A percentile compares a stretch with the other conserved stretches of the same genome.
Conservation (phyloP, 345 rosid species). For the Excoecaria agallocha region DNA sequence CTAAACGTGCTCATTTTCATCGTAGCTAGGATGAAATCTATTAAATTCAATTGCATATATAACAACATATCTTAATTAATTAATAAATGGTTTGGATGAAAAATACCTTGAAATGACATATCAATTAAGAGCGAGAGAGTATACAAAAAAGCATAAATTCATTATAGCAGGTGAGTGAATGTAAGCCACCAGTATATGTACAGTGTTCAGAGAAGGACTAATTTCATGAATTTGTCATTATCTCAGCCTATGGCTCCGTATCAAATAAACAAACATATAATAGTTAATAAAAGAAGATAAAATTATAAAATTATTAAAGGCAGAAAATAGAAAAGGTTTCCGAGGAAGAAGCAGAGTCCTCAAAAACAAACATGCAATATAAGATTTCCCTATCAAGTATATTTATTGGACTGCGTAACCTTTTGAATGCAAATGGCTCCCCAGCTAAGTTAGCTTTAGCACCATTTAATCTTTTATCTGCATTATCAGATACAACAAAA, state of each 20-base stretch:
- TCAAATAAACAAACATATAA: no score
- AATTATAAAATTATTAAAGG: no score
- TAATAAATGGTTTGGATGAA: no score
- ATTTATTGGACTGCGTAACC: constrained; percentile 6
- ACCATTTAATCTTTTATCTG: constrained; percentile 12
- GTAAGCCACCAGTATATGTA: not conserved
- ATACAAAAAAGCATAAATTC: not conserved
- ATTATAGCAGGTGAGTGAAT: not conserved
- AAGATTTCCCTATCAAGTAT: constrained; percentile 15
- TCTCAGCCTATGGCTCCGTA: no score
- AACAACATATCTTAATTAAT: no score
- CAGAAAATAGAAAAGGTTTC: constrained; percentile 27
- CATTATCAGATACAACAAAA: not conserved
- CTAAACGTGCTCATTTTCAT: no score
- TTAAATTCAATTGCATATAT: no score
- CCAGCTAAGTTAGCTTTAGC: not conserved
- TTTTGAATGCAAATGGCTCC: not conserved
- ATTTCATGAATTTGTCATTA: constrained; percentile 1
- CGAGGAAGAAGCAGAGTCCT: constrained; percentile 39
- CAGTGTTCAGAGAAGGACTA: no score
- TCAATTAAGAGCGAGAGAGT: no score
- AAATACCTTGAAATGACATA: no score
- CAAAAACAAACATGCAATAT: constrained; percentile 13
- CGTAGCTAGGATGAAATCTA: no score
- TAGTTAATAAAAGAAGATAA: no score